Conservation (phyloP, 106 monocot species). For the Dendrobium officinale region DNA sequence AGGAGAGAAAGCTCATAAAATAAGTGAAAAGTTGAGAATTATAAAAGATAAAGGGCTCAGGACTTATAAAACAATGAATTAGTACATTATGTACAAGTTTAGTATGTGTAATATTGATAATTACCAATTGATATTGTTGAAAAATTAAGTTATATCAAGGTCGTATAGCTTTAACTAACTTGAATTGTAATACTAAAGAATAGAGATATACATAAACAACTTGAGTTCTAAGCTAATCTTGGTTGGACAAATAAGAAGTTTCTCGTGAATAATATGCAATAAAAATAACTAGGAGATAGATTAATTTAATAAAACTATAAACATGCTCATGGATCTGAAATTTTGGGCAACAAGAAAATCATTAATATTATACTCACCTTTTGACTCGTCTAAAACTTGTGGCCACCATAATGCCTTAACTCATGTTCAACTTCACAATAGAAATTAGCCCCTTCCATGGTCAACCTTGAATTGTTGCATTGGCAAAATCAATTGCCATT, state of each 20-base stretch:
- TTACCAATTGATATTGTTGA: neutral
- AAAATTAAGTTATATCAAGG: neutral
- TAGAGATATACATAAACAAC: neutral
- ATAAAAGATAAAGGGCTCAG: neutral
- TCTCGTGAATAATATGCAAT: neutral
- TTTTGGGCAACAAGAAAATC: too few relatives aligned
- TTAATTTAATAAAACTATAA: neutral
- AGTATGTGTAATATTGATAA: neutral
- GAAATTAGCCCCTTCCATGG: too few relatives aligned
- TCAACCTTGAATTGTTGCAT: too few relatives aligned
- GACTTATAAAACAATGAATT: neutral
- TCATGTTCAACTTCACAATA: too few relatives aligned
- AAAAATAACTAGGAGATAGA: neutral
- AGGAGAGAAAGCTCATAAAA: neutral
- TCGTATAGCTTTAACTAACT: neutral
- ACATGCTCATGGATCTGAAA: too few relatives aligned
- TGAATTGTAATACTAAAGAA: neutral
- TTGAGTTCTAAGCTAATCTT: neutral
- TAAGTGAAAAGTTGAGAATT: neutral
- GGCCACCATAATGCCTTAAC: too few relatives aligned
- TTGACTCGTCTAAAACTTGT: too few relatives aligned
- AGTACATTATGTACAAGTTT: neutral
- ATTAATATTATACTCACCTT: neutral
- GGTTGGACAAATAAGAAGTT: neutral
- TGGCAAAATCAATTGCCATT: too few relatives aligned